These are phyloP conservation scores for Poa annua DNA, from an alignment of 176 grass and related monocot genomes.

Conservation along the genomic window DNA sequence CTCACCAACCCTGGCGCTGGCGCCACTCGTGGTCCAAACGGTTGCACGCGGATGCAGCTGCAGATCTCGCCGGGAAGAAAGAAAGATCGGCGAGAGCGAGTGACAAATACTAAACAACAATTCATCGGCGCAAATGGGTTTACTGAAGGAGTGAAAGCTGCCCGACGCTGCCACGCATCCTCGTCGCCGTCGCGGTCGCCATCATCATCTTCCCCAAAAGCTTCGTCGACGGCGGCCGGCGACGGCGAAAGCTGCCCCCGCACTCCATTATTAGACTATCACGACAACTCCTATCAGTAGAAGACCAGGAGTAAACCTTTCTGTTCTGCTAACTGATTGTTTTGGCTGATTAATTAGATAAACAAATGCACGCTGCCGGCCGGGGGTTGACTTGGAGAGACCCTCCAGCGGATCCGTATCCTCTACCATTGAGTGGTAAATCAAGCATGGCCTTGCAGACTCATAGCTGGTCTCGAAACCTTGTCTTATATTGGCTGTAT, in stretches of 20 bases:
- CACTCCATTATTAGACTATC: conserved; percentile 35
- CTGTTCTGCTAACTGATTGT: not conserved
- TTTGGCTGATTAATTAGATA: not conserved
- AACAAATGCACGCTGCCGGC: conserved; percentile 19
- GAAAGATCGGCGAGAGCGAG: not conserved
- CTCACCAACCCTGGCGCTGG: conserved; percentile 31
- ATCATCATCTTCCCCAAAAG: conserved; percentile 16
- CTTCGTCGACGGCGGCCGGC: conserved; percentile 27
- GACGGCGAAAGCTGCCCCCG: conserved; percentile 37
- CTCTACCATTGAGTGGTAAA: not conserved
- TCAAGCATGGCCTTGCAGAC: not conserved
- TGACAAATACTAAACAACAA: not conserved
- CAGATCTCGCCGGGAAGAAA: conserved; percentile 42
- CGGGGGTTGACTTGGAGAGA: not conserved
- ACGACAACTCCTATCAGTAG: not conserved
- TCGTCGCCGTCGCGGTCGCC: conserved; percentile 21
- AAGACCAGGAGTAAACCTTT: not conserved
- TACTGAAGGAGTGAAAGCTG: conserved; percentile 8
- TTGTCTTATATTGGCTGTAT: too few relatives aligned
- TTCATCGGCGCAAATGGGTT: not conserved
- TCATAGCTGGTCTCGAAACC: not conserved
- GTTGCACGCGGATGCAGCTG: conserved; percentile 40
- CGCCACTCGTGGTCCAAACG: conserved; percentile 37
- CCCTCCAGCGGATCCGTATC: not conserved
- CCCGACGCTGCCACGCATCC: not conserved